phyloP scores from a whole-genome alignment of 129 eudicot species.

The Mikania micrantha region DNA sequence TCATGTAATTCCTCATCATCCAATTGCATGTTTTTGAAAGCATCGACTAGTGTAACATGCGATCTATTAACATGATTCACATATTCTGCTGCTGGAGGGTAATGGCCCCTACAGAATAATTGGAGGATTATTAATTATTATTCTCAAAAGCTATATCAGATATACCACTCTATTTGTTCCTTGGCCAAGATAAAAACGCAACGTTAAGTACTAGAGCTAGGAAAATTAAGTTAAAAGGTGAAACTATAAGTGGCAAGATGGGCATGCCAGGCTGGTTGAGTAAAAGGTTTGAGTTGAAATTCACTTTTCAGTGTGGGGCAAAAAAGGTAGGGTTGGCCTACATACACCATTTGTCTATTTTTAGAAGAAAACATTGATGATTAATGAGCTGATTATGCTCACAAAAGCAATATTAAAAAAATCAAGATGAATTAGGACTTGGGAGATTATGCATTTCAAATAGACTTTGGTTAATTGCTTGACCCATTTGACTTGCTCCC shows the following conservation, averaged over 20 bases:
- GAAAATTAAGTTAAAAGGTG: background rate
- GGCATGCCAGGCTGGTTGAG: background rate
- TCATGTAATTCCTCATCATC: constrained; percentile 65
- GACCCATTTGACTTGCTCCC: background rate
- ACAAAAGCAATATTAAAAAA: background rate
- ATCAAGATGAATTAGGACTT: background rate
- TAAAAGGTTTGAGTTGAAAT: background rate
- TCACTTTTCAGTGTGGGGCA: background rate
- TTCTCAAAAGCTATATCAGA: background rate
- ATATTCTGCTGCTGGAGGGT: constrained; percentile 87
- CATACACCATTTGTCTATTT: background rate
- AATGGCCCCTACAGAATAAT: constrained; percentile 51
- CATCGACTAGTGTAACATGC: constrained; percentile 68
- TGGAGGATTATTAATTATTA: background rate
- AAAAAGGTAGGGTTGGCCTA: background rate
- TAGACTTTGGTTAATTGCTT: background rate
- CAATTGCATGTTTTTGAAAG: constrained; percentile 76
- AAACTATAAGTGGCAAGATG: background rate
- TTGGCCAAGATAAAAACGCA: background rate
- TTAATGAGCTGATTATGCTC: background rate
- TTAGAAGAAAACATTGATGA: background rate
- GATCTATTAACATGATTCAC: constrained; percentile 68
- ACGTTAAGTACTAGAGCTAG: constrained; percentile 1
- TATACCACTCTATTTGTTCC: background rate
- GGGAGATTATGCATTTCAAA: background rate